Base-by-base conservation (phyloP, 75 land plant species). In the Sequoiadendron giganteum region DNA sequence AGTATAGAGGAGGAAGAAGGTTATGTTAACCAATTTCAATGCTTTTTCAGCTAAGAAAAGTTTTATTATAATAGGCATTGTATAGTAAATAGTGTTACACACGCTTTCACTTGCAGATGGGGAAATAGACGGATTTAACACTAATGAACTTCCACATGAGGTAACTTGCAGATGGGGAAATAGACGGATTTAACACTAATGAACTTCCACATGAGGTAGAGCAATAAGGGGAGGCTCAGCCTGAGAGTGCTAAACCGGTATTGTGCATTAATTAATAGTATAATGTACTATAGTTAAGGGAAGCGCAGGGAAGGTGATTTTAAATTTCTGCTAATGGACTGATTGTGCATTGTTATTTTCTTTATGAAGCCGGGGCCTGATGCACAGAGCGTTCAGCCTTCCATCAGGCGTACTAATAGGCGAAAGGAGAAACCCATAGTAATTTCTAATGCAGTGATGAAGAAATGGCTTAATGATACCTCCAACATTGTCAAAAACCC, bases 381-480 rank as follows among this genome's bases (percentile, higher is more conserved):
- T 54, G 87, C 61, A 30, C 87, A 81, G 30, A 92, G 81, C 18
- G 81, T 78, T 78, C 45, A 78, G 15, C 81, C 81, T 78, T 25
- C 81, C 34, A 38, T 36, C 3, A 80, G 28, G 28, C 42, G 2
- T 2, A 30, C 92, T 14, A 40, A 40, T 40, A 40, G 42, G 1
- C 76, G 93, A 89, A 95, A 96, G 68, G 82, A 88, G 30, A 93
- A 95, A 4, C 91, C 90, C 73, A 93, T 89, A 32, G 91, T 94
- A 25, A 89, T 97, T 49, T 92, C 96, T 43, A 92, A 92, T 58
- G 68, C 87, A 21, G 42, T 89, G 9, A 95, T 91, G 88, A 91
- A 92, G 72, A 86, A 92, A 45, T 97, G 97, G 97, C 94, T 96
- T 48, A 85, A 90, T 76, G 90, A 93, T 86, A 15, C 94, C 39